Base-by-base conservation (phyloP, 179 eudicot species). In the Pouteria campechiana region DNA sequence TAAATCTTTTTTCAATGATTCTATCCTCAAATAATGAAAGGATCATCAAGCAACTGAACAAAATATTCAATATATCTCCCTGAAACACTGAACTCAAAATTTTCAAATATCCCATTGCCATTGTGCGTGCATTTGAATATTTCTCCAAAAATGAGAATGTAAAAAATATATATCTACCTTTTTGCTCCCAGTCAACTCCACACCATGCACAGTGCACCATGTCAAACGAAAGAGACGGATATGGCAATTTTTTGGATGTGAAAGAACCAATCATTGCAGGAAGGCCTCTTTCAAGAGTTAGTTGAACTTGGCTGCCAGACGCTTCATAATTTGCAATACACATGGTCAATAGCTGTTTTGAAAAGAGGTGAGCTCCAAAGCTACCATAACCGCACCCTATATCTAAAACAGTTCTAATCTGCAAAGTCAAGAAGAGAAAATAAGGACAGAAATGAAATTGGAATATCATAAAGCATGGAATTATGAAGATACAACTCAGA, bases 351-450 rank as follows among this genome's bases (percentile, higher is more conserved):
- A 92, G 41, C 58, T 83, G 72, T 32, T 73, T 69, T 50, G 90
- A 73, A 60, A 73, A 82, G 19, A 92, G 81, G 69, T 83, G 92
- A 13, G 99, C 99, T 32, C 99, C 99, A 77, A 92, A 82, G 61
- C 90, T 83, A 67, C 99, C 99, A 68, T 72, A 92, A 30, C 99
- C 99, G 54, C 99, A 92, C 58, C 93, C 99, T 68, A 92, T 75
- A 50, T 92, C 99, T 55, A 92, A 67, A 47, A 92, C 66, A 43
- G 67, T 83, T 65, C 96, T 75, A 45, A 92, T 88, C 99, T 92
- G 88, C 67, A 68, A 51, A 47, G 13, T 12, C 24, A 28, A 8
- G 13, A 35, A 25, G 30, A 1, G 33, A 25, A 27, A 21, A n/a
- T n/a, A n/a, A n/a, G n/a, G n/a, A n/a, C n/a, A n/a, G n/a, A n/a